These are phyloP conservation scores for Silene latifolia DNA, from an alignment of 148 eudicot species.

Conservation along the genomic window DNA sequence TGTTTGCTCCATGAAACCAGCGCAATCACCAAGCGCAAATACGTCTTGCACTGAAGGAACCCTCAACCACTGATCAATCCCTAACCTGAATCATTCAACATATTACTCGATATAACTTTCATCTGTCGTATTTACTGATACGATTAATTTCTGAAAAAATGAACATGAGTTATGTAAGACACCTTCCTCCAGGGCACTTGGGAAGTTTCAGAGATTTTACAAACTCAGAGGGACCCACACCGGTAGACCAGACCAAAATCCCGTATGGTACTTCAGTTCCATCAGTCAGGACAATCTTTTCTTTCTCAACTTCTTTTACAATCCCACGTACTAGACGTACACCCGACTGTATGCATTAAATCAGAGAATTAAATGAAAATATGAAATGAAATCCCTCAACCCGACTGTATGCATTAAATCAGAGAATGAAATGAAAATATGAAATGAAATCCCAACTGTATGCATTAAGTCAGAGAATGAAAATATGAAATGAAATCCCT, in stretches of 20 bases:
- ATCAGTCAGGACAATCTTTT: slow-evolving; percentile 64
- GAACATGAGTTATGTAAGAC: neutral
- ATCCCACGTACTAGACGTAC: slow-evolving; percentile 74
- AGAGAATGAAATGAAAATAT: too few relatives aligned
- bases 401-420: too few relatives aligned
- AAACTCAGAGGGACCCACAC: slow-evolving; percentile 88
- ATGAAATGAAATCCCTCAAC: too few relatives aligned
- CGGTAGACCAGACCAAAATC: slow-evolving; percentile 90
- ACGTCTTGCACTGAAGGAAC: slow-evolving; percentile 83
- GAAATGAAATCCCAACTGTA: too few relatives aligned
- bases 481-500: too few relatives aligned
- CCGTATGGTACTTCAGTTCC: slow-evolving; percentile 91
- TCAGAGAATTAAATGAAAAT: too few relatives aligned
- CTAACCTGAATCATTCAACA: slow-evolving; percentile 44
- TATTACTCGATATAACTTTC: neutral
- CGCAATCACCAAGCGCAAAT: slow-evolving; percentile 86
- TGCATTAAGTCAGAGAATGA: too few relatives aligned
- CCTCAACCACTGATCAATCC: slow-evolving; percentile 76
- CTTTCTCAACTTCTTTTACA: slow-evolving; percentile 76
- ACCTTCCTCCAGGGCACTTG: slow-evolving; percentile 91
- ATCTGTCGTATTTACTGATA: neutral
- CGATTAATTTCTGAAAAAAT: neutral
- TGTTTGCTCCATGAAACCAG: slow-evolving; percentile 75
- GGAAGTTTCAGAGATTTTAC: slow-evolving; percentile 61
- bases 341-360: slow-evolving; percentile 44